phyloP scores from a whole-genome alignment of 805 yeast genomes.

The Yarrowia sp. region DNA sequence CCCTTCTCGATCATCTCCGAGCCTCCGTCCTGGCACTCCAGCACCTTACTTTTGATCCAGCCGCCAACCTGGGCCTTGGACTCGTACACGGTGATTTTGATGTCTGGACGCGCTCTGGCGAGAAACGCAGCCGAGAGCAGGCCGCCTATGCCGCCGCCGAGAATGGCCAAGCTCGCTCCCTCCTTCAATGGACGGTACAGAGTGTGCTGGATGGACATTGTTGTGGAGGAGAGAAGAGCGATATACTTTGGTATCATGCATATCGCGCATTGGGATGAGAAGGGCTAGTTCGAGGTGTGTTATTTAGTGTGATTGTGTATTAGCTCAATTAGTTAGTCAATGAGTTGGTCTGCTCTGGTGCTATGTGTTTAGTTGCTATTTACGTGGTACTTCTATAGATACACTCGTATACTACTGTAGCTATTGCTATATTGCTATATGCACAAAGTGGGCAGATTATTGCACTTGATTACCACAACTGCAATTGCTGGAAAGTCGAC shows the following conservation, averaged over 20 bases:
- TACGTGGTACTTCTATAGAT: too few relatives aligned
- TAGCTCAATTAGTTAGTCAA: too few relatives aligned
- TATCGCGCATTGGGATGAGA: constrained; percentile 8
- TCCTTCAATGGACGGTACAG: constrained; percentile 15
- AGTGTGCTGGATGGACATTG: constrained; percentile 23
- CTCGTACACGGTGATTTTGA: constrained; percentile 64
- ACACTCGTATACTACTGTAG: too few relatives aligned
- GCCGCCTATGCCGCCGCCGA: constrained; percentile 91
- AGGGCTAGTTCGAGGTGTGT: too few relatives aligned
- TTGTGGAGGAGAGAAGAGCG: not conserved
- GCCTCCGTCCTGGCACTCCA: constrained; percentile 34
- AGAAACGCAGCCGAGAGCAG: constrained; percentile 51
- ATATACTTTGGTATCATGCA: too few relatives aligned
- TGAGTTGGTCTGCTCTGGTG: too few relatives aligned
- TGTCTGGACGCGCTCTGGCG: constrained; percentile 71
- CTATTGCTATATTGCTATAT: too few relatives aligned
- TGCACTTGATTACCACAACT: too few relatives aligned
- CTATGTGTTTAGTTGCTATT: too few relatives aligned
- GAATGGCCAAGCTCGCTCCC: constrained; percentile 46
- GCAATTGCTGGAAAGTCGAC: too few relatives aligned
- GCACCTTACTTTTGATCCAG: constrained; percentile 55
- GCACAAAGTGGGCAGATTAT: too few relatives aligned
- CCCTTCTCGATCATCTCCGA: constrained; percentile 68
- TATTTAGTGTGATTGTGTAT: too few relatives aligned
- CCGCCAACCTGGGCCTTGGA: constrained; percentile 64